These are phyloP conservation scores for Boletus reticuloceps DNA, from an alignment of 768 basidiomycete species.

Conservation along the genomic window DNA sequence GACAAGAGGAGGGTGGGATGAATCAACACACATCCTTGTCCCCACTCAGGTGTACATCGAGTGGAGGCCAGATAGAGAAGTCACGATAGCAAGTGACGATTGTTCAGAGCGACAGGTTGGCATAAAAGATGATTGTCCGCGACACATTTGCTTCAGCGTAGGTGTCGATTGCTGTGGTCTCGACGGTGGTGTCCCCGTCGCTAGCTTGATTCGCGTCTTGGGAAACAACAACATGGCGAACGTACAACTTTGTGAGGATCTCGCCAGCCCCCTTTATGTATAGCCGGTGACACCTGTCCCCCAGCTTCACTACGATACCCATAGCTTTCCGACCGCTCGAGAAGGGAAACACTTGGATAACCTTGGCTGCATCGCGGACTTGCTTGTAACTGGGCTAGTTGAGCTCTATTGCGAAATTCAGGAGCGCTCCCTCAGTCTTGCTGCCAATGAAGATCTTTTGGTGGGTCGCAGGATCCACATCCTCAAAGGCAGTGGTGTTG, in stretches of 20 bases:
- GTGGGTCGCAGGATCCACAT: conserved; percentile 59
- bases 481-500: conserved; percentile 96
- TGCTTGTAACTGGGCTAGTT: conserved; percentile 71
- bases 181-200: conserved; percentile 37
- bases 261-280: conserved; percentile 95
- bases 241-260: conserved; percentile 80
- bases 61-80: conserved; percentile 82
- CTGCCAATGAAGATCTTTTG: conserved; percentile 73
- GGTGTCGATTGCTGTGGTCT: conserved; percentile 60
- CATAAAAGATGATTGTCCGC: conserved; percentile 96
- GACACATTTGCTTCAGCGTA: conserved; percentile 78
- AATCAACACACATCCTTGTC: conserved; percentile 52
- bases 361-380: conserved; percentile 56
- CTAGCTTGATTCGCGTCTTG: conserved; percentile 15
- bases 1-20: background rate
- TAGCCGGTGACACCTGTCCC: conserved; percentile 55
- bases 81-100: conserved; percentile 94
- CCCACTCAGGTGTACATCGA: conserved; percentile 36
- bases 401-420: conserved; percentile 80
- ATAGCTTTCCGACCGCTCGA: conserved; percentile 92
- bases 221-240: conserved; percentile 66
- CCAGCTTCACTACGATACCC: conserved; percentile 77
- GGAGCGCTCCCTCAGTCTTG: conserved; percentile 93
- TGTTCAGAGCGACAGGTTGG: conserved; percentile 92
- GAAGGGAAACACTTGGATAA: conserved; percentile 91